Evolutionary conservation across 169 alveolate species (phyloP).

Genomic region (Ichthyophthirius multifiliis): DNA sequence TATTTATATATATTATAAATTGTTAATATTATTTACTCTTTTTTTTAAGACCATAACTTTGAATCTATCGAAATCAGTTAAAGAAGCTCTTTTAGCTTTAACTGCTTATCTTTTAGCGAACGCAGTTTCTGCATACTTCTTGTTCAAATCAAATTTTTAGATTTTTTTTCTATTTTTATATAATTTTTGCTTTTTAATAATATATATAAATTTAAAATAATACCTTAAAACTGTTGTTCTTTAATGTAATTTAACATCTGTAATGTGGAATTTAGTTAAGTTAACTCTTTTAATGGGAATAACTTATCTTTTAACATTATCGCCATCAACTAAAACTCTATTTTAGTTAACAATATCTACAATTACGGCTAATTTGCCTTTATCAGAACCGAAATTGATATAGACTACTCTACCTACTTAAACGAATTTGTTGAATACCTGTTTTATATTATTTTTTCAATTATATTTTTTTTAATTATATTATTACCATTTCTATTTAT

Average conservation of each 20-base stretch:
- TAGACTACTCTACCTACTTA: slow-evolving; percentile 78
- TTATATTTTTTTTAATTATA: too few species aligned
- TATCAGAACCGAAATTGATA: slow-evolving; percentile 72
- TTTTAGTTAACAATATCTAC: slow-evolving; percentile 73
- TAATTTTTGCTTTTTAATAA: not conserved
- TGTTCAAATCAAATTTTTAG: slow-evolving; percentile 35
- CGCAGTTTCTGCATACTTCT: slow-evolving; percentile 51
- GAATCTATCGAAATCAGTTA: slow-evolving; percentile 76
- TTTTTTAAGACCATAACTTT: slow-evolving; percentile 64
- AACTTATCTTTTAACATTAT: slow-evolving; percentile 66
- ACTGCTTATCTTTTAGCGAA: slow-evolving; percentile 53
- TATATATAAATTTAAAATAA: not conserved
- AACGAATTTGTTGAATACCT: slow-evolving; percentile 67
- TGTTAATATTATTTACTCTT: slow-evolving; percentile 46
- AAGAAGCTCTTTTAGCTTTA: slow-evolving; percentile 60
- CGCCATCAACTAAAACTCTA: slow-evolving; percentile 76
- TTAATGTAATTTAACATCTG: slow-evolving; percentile 48
- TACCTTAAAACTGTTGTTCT: slow-evolving; percentile 56
- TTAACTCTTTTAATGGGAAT: slow-evolving; percentile 73
- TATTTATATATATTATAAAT: not conserved
- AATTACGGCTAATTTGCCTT: slow-evolving; percentile 70
- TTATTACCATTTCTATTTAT: too few species aligned
- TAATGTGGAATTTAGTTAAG: slow-evolving; percentile 60
- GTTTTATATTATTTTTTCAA: slow-evolving; percentile 4
- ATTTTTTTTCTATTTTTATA: slow-evolving; percentile 37